Conservation (phyloP, 179 eudicot species). For the Beta macrorhiza region DNA sequence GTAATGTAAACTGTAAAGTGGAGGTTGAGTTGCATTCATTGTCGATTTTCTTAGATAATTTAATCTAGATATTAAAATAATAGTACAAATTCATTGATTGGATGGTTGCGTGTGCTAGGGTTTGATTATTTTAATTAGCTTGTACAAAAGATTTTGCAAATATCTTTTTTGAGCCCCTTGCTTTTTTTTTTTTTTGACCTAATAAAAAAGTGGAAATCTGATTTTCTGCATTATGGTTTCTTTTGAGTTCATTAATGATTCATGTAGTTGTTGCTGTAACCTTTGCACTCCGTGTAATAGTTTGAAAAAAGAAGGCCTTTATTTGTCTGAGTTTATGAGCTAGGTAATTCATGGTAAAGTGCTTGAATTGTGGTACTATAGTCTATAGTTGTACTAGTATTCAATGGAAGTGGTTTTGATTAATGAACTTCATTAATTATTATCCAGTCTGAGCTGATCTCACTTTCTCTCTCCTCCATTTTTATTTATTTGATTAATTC, state of each 20-base stretch:
- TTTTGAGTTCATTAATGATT: background rate
- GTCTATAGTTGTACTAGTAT: background rate
- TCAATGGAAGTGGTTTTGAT: background rate
- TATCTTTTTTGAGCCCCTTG: slow-evolving; percentile 34
- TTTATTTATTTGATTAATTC: background rate
- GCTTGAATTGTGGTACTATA: background rate
- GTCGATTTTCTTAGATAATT: no score
- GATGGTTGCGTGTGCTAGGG: slow-evolving; percentile 29
- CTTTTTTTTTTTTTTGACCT: background rate
- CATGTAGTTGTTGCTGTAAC: background rate
- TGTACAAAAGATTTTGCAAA: background rate
- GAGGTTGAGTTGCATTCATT: no score
- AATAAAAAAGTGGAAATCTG: background rate
- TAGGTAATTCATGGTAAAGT: background rate
- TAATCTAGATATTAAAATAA: background rate
- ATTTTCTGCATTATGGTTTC: background rate
- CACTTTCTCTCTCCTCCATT: background rate
- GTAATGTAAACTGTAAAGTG: no score
- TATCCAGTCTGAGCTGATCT: background rate
- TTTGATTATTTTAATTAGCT: background rate
- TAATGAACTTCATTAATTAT: slow-evolving; percentile 11
- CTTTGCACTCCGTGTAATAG: background rate
- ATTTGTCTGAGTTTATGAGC: background rate
- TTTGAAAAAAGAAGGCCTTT: no score
- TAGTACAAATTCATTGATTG: slow-evolving; percentile 19